Evolutionary conservation across 176 grass and related monocot species (phyloP).

Genomic region (Oryza glaberrima): DNA sequence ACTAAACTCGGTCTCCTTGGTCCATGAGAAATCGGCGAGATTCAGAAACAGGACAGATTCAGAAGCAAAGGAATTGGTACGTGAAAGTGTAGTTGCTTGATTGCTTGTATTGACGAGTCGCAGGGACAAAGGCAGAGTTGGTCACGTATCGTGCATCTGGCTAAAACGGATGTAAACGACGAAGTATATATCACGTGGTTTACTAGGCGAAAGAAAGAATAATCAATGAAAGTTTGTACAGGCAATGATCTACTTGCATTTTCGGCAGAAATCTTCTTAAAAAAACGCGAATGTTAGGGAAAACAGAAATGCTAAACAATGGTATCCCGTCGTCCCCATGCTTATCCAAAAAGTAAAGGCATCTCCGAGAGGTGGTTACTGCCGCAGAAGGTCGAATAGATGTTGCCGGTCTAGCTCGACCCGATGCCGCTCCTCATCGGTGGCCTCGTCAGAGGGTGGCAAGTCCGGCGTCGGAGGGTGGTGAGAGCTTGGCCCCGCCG

Average conservation of each 20-base stretch:
- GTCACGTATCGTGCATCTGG: background rate
- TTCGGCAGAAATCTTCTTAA: background rate
- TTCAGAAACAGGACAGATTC: background rate
- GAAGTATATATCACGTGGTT: background rate
- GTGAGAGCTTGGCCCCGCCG: background rate
- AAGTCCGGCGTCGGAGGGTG: background rate
- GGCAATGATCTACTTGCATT: background rate
- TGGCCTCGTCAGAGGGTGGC: background rate
- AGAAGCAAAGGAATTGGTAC: background rate
- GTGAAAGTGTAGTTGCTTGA: too few species aligned
- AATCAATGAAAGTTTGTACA: too few species aligned
- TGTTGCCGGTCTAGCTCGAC: conserved; percentile 47
- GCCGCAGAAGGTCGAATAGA: conserved; percentile 64
- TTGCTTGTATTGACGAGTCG: background rate
- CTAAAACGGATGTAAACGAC: background rate
- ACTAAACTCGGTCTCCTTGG: background rate
- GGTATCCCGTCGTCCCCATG: too few species aligned
- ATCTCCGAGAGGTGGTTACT: conserved; percentile 52
- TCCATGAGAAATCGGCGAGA: background rate
- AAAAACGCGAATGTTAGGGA: too few species aligned
- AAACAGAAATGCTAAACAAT: too few species aligned
- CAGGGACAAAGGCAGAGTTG: background rate
- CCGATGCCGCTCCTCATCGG: conserved; percentile 43
- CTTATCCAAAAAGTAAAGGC: too few species aligned
- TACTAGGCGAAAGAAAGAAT: background rate